Base-by-base conservation (phyloP, 1,284 basidiomycete genomes). In the Papiliotrema laurentii region DNA sequence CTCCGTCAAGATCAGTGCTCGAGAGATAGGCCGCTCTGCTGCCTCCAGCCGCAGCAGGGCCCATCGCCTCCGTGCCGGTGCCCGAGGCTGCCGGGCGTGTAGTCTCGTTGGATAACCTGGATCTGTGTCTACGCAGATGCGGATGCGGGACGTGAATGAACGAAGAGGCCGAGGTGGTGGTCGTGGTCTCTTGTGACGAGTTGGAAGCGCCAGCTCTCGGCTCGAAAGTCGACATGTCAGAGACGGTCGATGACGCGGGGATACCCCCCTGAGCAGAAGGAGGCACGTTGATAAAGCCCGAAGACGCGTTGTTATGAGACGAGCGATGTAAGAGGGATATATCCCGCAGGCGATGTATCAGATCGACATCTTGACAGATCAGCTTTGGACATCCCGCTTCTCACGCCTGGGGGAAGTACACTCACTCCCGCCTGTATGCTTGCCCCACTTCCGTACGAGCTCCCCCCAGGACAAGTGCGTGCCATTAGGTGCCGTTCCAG, bases 401-500 rank as follows among this genome's bases (percentile, higher is more conserved):
- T 5, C n/a, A n/a, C 19, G 5, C 7, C n/a, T 5, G 22, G 38
- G 18, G 24, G 11, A 21, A 22, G 21, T 25, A 13, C 28, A 76
- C 72, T 66, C 56, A 71, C 70, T 64, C n/a, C 70, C 69, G 7
- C 70, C 69, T 50, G 84, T 86, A 63, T 93, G 89, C 63, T 92
- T 93, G 62, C 86, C 85, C 78, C 89, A 91, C 69, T 94, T 93
- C 58, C 88, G 79, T 24, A 91, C 74, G 16, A 91, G 79, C 61
- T 90, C 86, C 2, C 80, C 77, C 90, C 89, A 93, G 11, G 82
- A 77, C 26, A 93, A 69, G 7, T 71, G 62, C 0, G 66, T 58
- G 16, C 81, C 84, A 42, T 82, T 82, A 11, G 79, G 80, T 0
- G 81, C 77, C 55, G 80, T 84, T 2, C 83, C 86, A 0, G 87